Base-by-base conservation (phyloP, 495 filamentous ascomycete species). In the Annulohypoxylon nitens region DNA sequence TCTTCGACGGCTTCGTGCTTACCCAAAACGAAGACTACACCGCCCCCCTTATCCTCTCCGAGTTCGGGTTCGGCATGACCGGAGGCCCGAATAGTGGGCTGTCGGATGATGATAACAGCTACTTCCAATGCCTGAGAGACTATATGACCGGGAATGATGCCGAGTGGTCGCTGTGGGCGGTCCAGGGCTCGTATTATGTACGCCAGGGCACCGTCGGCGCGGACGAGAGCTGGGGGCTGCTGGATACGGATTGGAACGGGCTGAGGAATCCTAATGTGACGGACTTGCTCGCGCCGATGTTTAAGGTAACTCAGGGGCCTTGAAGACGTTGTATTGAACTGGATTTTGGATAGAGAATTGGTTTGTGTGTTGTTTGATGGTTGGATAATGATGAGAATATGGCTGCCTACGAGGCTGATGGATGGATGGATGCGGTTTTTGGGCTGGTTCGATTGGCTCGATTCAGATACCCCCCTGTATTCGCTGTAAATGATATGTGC, bases 131-230 rank as follows among this genome's bases (percentile, higher is more conserved):
- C 64, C 58, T 87, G 61, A 75, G 81, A 3, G 77, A 75, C 6
- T 87, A 86, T 45, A 76, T 86, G 73, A 50, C 76, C 8, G 72
- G 77, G 33, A 86, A 86, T 63, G 85, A 86, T 59, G 83, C 79
- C 47, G 85, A 87, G 66, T 87, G 85, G 84, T 79, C 82, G 6
- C 71, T 86, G 0, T 86, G 85, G 85, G 81, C 82, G 1, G 45
- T 87, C 41, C 82, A 84, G 77, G 86, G 84, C 30, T 83, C 80
- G 58, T 87, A 86, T 60, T 86, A 86, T 45, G 76, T 86, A 0
- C 73, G 85, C 11, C 76, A 86, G 63, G 82, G 81, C 55, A 26
- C n/a, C 4, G 73, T 84, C 5, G 79, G 83, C 53, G 54, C 71
- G 0, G 83, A 86, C n/a, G 84, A 86, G 78, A 57, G 70, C 1